Evolutionary conservation across 1,139 yeast species (phyloP).

Genomic region (Yamadazyma songkhlaensis): DNA sequence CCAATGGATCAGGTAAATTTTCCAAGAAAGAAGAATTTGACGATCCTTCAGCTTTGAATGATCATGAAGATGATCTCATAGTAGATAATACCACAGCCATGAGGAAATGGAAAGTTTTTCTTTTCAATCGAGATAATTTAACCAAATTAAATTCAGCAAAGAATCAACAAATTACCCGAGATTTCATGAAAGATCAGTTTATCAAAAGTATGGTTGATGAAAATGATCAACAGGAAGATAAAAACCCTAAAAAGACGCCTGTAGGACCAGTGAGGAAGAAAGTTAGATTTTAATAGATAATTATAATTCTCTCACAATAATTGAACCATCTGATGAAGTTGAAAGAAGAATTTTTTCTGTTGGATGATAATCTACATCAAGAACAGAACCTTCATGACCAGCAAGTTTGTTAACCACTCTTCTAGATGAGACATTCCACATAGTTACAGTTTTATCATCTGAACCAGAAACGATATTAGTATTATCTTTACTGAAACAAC

Average conservation of each 20-base stretch:
- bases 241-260: slow-evolving; percentile 1
- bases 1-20: slow-evolving; percentile 5
- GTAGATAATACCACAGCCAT: slow-evolving; percentile 1
- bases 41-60: slow-evolving; percentile 22
- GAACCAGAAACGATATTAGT: slow-evolving; percentile 55
- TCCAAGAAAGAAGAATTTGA: slow-evolving; percentile 8
- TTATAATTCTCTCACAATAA: slow-evolving; percentile 40
- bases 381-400: slow-evolving; percentile 63
- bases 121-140: slow-evolving; percentile 45
- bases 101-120: slow-evolving; percentile 40
- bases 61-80: slow-evolving; percentile 18
- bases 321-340: slow-evolving; percentile 48
- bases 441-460: slow-evolving; percentile 53
- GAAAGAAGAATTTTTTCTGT: slow-evolving; percentile 37
- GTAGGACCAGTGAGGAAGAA: slow-evolving; percentile 16
- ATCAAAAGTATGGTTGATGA: slow-evolving; percentile 18
- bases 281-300: slow-evolving; percentile 21
- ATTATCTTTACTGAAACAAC: slow-evolving; percentile 40
- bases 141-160: slow-evolving; percentile 28
- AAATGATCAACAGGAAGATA: slow-evolving; percentile 12
- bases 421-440: slow-evolving; percentile 61
- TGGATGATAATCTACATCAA: slow-evolving; percentile 55
- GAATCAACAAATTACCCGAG: slow-evolving; percentile 21
- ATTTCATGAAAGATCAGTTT: slow-evolving; percentile 22
- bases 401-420: slow-evolving; percentile 44